A percentile compares a stretch with the other conserved stretches of the same genome.
Conservation (phyloP, 371 early-diverging fungal species). For the Basidiobolus meristosporus region DNA sequence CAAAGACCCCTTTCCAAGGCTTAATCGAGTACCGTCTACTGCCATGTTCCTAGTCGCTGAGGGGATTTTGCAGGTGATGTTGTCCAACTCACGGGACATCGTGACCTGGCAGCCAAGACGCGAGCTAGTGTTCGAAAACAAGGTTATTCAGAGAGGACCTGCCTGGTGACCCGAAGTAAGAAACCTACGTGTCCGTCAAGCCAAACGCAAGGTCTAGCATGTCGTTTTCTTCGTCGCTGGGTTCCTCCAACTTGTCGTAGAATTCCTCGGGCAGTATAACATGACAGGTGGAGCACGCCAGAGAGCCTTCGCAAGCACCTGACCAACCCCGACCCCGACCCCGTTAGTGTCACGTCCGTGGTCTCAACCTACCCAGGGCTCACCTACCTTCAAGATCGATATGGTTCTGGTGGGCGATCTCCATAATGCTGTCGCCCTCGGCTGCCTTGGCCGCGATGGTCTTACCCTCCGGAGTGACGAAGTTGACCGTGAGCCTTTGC, state of each 20-base stretch:
- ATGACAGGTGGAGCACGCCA: constrained; percentile 95
- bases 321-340: too few relatives aligned
- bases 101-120: constrained; percentile 94
- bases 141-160: background rate
- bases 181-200: constrained; percentile 73
- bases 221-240: constrained; percentile 97
- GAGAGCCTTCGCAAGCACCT: constrained; percentile 96
- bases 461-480: constrained; percentile 56
- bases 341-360: too few relatives aligned
- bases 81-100: constrained; percentile 69
- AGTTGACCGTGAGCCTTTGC: constrained; percentile 27
- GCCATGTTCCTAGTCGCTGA: constrained; percentile 92
- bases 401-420: constrained; percentile 87
- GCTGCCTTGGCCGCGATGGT: constrained; percentile 52
- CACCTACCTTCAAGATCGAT: constrained; percentile 85
- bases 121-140: constrained; percentile 53
- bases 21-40: constrained; percentile 88
- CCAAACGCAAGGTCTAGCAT: constrained; percentile 98
- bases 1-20: too few relatives aligned
- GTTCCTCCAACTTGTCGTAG: constrained; percentile 79
- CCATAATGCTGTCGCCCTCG: constrained; percentile 78
- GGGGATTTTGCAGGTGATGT: constrained; percentile 79
- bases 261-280: constrained; percentile 76
- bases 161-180: too few relatives aligned
- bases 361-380: too few relatives aligned